Base-by-base conservation (phyloP, 169 alveolate species). In the Plasmodium cynomolgi region DNA sequence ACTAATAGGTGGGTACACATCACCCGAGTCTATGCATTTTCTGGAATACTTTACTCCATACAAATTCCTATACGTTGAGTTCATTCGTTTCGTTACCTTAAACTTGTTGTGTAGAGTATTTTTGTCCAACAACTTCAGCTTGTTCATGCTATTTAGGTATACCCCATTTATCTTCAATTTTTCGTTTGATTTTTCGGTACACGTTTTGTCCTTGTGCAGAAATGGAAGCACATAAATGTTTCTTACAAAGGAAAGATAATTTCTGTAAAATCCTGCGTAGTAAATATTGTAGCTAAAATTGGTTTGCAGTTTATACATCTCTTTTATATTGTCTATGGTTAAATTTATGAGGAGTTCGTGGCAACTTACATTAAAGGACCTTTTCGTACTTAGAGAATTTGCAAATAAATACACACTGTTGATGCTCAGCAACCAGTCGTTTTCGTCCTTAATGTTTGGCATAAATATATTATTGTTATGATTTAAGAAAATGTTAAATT, bases 391-490 rank as follows among this genome's bases (percentile, higher is more conserved):
- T 41, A 50, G 29, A 1, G 54, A 50, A n/a, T 77, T 86, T 74
- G 44, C 81, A 54, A 33, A 20, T 15, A 86, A 26, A 56, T 75
- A 54, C 13, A 79, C 80, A 74, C 71, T 54, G 34, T 86, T 86
- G 34, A 86, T 86, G 71, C 81, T 86, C 8, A 86, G 37, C 26
- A 86, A 44, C 79, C 93, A 86, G 23, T 86, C 86, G 17, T 86
- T 75, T 34, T 86, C 93, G 6, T 86, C 93, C 80, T 77, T 86
- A 74, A 86, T 86, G 68, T 86, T 86, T 23, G 93, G 93, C 85
- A 77, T 86, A 77, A 86, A 75, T 75, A 86, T 86, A 37, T 74
- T 86, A 79, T 86, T 86, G 68, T 86, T 86, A 13, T 37, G 68
- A 39, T 86, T 86, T n/a, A 86, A 37, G 50, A 86, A 86, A 75